Evolutionary conservation across 192 early-diverging fungal species (phyloP), one percentile per base, ranked within the genome.

Genomic region (Allomyces macrogynus): DNA sequence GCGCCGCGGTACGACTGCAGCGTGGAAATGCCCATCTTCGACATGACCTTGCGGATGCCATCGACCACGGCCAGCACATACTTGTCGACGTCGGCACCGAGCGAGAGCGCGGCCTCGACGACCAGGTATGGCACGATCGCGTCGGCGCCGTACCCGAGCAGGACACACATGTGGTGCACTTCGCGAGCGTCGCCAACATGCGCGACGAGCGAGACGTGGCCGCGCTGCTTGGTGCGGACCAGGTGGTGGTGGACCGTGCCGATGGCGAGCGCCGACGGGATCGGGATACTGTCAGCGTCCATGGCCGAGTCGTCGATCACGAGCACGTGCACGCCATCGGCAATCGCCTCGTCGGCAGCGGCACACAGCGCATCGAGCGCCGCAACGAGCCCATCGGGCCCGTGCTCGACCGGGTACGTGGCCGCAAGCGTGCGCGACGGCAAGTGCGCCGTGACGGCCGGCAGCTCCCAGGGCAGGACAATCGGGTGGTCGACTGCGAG

Each of bases 1-100:
- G 95, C 95, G 65, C 92, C 95, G 78, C 96, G 96, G 82, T 98
- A 98, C 14, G 85, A 87, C 75, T 94, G 91, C 63, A 98, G 76
- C 22, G 95, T 96, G 12, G 92, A 95, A 65, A 98, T 95, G 66
- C 95, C 95, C 95, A 98, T 98, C 82, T 98, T 98, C 70, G 93
- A 95, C 93, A 96, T 98, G 64, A 98, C 93, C 77, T 98, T 98
- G 61, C 86, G 79, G 71, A 96, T 90, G 72, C 95, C 95, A 74
- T 98, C 89, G 70, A 92, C 89, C 27, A 85, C 77, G 1, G 89
- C 92, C 71, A 87, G 83, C 66, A 86, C 82, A 78, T 82, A 98
- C 78, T 91, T 92, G 72, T 76, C 76, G 62, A 90, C 81, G 71
- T 96, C 91, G 63, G 91, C 87, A 65, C 87, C 85, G 27, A 95